A percentile compares a stretch with the other conserved stretches of the same genome.
These are phyloP conservation scores for Podila horticola DNA, from an alignment of 192 early-diverging fungal genomes.

Conservation along the genomic window DNA sequence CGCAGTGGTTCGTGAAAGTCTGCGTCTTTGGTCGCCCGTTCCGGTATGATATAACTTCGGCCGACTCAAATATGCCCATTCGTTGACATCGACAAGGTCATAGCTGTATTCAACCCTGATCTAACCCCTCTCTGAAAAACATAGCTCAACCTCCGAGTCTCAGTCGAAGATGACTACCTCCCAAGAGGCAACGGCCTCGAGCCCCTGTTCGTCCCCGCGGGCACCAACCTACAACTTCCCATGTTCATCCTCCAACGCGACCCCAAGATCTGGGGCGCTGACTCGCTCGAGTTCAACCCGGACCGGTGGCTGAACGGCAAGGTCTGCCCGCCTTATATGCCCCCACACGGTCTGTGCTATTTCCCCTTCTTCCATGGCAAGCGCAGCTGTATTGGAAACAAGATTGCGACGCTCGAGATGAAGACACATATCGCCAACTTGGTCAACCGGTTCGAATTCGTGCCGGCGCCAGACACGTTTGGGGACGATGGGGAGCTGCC, in stretches of 20 bases:
- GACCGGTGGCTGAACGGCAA: slow-evolving; percentile 50
- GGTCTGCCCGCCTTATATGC: slow-evolving; percentile 29
- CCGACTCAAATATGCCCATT: not conserved
- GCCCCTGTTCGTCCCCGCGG: slow-evolving; percentile 40
- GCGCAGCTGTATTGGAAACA: slow-evolving; percentile 63
- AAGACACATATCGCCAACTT: slow-evolving; percentile 61
- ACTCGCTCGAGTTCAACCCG: slow-evolving; percentile 53
- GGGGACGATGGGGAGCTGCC: slow-evolving; percentile 15
- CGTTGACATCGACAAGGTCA: not conserved
- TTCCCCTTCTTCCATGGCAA: slow-evolving; percentile 62
- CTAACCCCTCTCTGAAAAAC: not conserved
- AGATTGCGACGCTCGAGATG: slow-evolving; percentile 65
- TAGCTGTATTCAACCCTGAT: slow-evolving; percentile 10
- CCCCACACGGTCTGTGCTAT: slow-evolving; percentile 44
- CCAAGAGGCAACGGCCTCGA: slow-evolving; percentile 53
- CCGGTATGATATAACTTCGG: slow-evolving; percentile 34
- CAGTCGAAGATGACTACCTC: slow-evolving; percentile 38
- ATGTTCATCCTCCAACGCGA: slow-evolving; percentile 58
- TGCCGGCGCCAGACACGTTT: slow-evolving; percentile 55
- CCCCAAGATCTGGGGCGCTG: slow-evolving; percentile 46
- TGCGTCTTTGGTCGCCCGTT: slow-evolving; percentile 64
- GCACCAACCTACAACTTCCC: slow-evolving; percentile 49
- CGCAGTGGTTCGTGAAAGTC: slow-evolving; percentile 59
- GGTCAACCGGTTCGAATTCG: slow-evolving; percentile 55
- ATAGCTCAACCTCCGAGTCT: slow-evolving; percentile 36